phyloP scores from a whole-genome alignment of 805 yeast species.

The Kluyveromyces nonfermentans region DNA sequence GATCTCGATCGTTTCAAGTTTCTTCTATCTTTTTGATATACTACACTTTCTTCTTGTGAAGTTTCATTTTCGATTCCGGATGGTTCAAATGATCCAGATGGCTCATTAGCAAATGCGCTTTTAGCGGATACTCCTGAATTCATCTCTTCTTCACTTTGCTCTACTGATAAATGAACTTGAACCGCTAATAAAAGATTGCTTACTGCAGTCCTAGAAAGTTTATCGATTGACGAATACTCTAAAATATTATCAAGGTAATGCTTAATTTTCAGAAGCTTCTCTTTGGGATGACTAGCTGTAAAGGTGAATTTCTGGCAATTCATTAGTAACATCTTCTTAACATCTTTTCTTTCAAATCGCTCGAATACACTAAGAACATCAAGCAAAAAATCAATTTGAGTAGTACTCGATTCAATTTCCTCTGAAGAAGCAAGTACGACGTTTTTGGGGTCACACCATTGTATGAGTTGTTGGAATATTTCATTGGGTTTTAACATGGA shows the following conservation, averaged over 20 bases:
- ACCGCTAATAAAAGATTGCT: slow-evolving; percentile 20
- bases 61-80: background rate
- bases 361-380: slow-evolving; percentile 45
- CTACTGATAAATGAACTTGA: background rate
- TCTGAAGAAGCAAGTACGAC: slow-evolving; percentile 42
- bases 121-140: background rate
- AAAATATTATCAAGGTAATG: slow-evolving; percentile 24
- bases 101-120: background rate
- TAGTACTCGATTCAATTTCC: slow-evolving; percentile 33
- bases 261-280: slow-evolving; percentile 19
- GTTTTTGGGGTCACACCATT: slow-evolving; percentile 78
- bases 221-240: slow-evolving; percentile 28
- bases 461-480: slow-evolving; percentile 60
- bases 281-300: slow-evolving; percentile 25
- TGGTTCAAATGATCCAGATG: background rate
- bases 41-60: background rate
- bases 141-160: background rate
- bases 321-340: slow-evolving; percentile 43
- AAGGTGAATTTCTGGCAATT: slow-evolving; percentile 42
- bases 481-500: slow-evolving; percentile 36
- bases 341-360: slow-evolving; percentile 39
- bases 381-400: slow-evolving; percentile 48
- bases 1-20: background rate
- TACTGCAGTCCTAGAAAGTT: slow-evolving; percentile 28
- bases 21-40: background rate